Evolutionary conservation across 2,329 filamentous ascomycete species (phyloP).

Genomic region (Talaromyces atroroseus): DNA sequence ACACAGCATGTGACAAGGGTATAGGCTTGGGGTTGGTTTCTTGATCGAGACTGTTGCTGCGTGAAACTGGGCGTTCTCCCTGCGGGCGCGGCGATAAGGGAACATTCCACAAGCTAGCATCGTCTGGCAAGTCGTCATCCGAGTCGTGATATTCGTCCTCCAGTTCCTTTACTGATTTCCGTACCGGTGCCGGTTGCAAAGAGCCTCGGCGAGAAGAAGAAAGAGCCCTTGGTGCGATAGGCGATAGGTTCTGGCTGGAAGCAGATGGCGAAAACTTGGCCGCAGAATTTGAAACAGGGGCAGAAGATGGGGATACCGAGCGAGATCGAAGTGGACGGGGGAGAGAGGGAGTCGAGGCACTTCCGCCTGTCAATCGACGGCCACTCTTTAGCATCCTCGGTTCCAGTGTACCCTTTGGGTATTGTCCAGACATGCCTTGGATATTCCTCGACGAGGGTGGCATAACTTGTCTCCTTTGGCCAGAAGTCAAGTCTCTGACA

Average conservation of each 20-base stretch:
- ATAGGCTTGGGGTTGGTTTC: slow-evolving; percentile 37
- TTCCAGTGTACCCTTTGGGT: slow-evolving; percentile 6
- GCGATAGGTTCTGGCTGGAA: slow-evolving; percentile 24
- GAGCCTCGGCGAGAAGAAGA: slow-evolving; percentile 15
- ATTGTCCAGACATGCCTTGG: not conserved
- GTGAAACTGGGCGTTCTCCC: slow-evolving; percentile 36
- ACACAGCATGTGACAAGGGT: slow-evolving; percentile 37
- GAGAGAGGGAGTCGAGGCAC: not conserved
- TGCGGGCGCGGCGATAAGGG: slow-evolving; percentile 43
- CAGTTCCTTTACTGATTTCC: slow-evolving; percentile 44
- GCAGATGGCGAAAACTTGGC: slow-evolving; percentile 14
- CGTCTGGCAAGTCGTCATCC: slow-evolving; percentile 47
- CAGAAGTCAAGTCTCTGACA: slow-evolving; percentile 7
- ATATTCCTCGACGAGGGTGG: slow-evolving; percentile 2
- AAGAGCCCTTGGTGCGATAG: slow-evolving; percentile 22
- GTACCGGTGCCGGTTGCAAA: slow-evolving; percentile 33
- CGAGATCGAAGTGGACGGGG: slow-evolving; percentile 11
- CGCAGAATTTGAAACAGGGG: slow-evolving; percentile 7
- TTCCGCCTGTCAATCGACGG: slow-evolving; percentile 6
- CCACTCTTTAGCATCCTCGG: slow-evolving; percentile 12
- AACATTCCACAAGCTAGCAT: slow-evolving; percentile 47
- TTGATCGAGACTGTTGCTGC: slow-evolving; percentile 36
- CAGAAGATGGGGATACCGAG: slow-evolving; percentile 9
- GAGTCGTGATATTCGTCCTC: slow-evolving; percentile 48
- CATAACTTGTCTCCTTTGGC: slow-evolving; percentile 6